Conservation (phyloP, 78 protist species). For the Monosiga brevicollis region DNA sequence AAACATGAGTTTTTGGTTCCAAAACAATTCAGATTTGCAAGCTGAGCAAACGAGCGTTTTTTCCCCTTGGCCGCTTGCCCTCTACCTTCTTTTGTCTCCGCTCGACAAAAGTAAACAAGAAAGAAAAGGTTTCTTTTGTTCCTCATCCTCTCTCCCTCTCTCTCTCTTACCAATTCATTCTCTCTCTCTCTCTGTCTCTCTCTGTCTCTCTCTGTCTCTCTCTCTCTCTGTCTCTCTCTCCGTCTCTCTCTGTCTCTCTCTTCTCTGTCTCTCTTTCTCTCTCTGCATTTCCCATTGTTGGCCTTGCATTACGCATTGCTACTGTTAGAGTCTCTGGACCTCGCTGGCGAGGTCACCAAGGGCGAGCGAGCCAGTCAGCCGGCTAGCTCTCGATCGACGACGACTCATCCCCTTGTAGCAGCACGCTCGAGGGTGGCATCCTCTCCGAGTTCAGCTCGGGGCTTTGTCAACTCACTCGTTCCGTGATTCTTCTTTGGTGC, state of each 20-base stretch:
- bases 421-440: background rate
- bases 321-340: background rate
- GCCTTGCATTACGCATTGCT: background rate
- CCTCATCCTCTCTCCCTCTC: no score
- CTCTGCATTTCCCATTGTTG: no score
- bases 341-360: background rate
- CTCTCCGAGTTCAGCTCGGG: background rate
- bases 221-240: background rate
- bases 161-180: no score
- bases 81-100: no score
- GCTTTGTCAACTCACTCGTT: background rate
- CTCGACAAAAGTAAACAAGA: no score
- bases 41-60: no score
- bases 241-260: no score
- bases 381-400: background rate
- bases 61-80: no score
- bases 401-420: background rate
- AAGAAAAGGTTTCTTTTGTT: no score
- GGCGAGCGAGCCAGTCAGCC: background rate
- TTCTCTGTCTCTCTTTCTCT: no score
- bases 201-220: background rate
- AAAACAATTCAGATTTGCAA: no score
- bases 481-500: background rate
- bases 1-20: no score
- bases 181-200: background rate